Percentiles rank a stretch among this genome's conserved stretches.
Conservation (phyloP, 208 protist species). For the Acanthamoeba castellanii region DNA sequence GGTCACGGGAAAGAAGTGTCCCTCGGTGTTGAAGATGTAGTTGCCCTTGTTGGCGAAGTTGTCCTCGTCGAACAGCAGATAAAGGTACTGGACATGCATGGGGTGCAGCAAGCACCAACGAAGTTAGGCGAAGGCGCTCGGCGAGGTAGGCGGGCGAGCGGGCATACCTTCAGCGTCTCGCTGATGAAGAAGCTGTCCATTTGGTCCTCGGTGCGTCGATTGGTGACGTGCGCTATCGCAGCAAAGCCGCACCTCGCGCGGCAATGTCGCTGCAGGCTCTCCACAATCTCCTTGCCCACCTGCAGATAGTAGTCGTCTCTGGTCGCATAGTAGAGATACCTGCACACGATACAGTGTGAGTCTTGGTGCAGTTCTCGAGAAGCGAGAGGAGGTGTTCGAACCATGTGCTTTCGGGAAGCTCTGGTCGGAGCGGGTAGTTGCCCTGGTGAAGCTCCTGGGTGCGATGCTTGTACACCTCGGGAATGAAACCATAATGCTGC, state of each 20-base stretch:
- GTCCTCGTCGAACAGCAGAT: slow-evolving; percentile 92
- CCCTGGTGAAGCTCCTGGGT: neutral
- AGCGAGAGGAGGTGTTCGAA: neutral
- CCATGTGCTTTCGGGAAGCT: slow-evolving; percentile 90
- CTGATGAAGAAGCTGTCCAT: slow-evolving; percentile 96
- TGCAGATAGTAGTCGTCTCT: slow-evolving; percentile 85
- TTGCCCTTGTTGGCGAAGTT: slow-evolving; percentile 78
- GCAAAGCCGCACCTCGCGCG: slow-evolving; percentile 28
- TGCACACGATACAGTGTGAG: neutral
- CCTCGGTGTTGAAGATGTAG: slow-evolving; percentile 88
- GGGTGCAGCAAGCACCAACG: neutral
- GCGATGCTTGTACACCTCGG: slow-evolving; percentile 88
- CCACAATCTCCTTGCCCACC: slow-evolving; percentile 56
- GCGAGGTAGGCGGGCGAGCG: neutral
- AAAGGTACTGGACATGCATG: slow-evolving; percentile 92
- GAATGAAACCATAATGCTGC: slow-evolving; percentile 89
- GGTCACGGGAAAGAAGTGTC: slow-evolving; percentile 52
- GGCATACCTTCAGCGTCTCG: slow-evolving; percentile 92
- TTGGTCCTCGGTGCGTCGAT: slow-evolving; percentile 89
- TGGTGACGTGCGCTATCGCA: neutral
- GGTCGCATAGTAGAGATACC: slow-evolving; percentile 57
- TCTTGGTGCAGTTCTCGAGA: neutral
- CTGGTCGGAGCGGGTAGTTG: slow-evolving; percentile 92
- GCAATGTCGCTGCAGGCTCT: slow-evolving; percentile 19
- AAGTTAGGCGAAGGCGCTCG: no score